Evolutionary conservation across 352 stramenopile species (phyloP).

Genomic region (Nothophytophthora sp.): DNA sequence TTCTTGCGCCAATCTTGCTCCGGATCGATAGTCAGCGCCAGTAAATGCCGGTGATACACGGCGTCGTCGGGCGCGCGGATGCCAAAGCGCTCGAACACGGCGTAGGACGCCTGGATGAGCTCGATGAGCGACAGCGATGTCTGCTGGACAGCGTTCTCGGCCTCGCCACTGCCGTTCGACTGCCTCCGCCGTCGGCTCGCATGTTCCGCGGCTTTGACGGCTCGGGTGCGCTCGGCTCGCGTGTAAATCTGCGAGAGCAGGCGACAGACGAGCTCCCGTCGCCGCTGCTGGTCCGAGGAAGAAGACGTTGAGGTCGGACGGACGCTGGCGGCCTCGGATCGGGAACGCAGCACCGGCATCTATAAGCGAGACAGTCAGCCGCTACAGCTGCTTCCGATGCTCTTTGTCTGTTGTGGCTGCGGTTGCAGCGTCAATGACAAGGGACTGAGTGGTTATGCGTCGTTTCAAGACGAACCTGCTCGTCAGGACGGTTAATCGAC

Average conservation of each 20-base stretch:
- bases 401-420: no score
- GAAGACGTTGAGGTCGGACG: neutral
- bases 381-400: no score
- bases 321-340: neutral
- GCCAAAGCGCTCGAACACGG: slow-evolving; percentile 50
- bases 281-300: slow-evolving; percentile 5
- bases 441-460: no score
- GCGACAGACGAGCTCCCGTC: slow-evolving; percentile 26
- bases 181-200: neutral
- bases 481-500: no score
- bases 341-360: neutral
- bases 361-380: no score
- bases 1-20: slow-evolving; percentile 63
- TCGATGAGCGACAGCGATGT: slow-evolving; percentile 56
- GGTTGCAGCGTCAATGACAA: no score
- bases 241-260: slow-evolving; percentile 53
- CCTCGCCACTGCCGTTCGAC: neutral
- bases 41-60: slow-evolving; percentile 53
- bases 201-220: slow-evolving; percentile 5
- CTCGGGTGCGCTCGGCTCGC: slow-evolving; percentile 28
- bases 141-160: neutral
- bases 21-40: slow-evolving; percentile 56
- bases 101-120: slow-evolving; percentile 57
- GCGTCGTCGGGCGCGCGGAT: slow-evolving; percentile 47
- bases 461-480: no score